Evolutionary conservation across 495 filamentous ascomycete genomes (phyloP).

Genomic region (Neurospora cerealis): DNA sequence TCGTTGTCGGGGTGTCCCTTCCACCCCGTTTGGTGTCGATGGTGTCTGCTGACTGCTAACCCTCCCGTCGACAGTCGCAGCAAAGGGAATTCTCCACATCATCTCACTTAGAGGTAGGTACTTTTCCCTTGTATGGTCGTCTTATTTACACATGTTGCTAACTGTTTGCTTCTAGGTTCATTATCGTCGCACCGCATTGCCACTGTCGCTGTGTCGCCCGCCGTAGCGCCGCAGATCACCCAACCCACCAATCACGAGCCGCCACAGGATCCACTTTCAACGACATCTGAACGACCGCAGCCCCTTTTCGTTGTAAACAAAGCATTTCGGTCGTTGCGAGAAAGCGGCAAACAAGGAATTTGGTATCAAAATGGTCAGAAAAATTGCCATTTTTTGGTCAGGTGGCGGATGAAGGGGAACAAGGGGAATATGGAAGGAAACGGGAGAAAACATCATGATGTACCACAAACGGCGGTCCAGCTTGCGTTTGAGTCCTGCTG

Average conservation of each 20-base stretch:
- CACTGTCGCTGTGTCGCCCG: neutral
- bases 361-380: neutral
- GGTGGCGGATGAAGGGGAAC: neutral
- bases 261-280: neutral
- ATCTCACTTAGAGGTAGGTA: neutral
- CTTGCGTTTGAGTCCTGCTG: neutral
- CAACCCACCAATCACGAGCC: neutral
- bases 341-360: neutral
- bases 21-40: neutral
- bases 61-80: neutral
- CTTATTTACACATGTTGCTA: neutral
- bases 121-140: neutral
- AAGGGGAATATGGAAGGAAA: neutral
- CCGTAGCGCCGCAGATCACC: neutral
- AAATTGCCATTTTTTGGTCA: neutral
- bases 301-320: neutral
- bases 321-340: neutral
- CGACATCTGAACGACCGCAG: neutral
- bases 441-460: neutral
- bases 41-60: neutral
- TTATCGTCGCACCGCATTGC: neutral
- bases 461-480: neutral
- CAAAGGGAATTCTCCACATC: neutral
- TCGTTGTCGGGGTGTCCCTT: neutral
- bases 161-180: neutral